Evolutionary conservation across 345 rosid genomes (phyloP).

Genomic region (Aquilaria malaccensis): DNA sequence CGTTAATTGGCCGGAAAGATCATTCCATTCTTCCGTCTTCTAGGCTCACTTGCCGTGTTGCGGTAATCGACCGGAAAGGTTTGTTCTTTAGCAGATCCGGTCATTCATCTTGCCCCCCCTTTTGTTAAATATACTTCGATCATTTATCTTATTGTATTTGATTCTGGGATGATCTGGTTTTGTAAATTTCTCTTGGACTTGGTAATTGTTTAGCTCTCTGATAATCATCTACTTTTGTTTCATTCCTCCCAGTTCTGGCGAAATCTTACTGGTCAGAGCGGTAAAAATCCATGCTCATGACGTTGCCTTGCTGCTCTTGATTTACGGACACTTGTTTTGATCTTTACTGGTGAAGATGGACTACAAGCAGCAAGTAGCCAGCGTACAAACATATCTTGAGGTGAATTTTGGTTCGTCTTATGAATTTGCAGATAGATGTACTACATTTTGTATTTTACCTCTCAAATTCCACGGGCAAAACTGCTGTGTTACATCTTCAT

Average conservation of each 20-base stretch:
- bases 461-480: too few relatives aligned
- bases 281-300: neutral
- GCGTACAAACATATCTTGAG: slow-evolving; percentile 27
- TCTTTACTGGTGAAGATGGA: slow-evolving; percentile 31
- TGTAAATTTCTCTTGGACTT: neutral
- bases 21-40: neutral
- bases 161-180: neutral
- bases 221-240: neutral
- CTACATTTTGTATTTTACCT: neutral
- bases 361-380: slow-evolving; percentile 27
- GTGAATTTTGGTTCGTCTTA: slow-evolving; percentile 15
- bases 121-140: neutral
- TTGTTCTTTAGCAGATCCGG: slow-evolving; percentile 8
- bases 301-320: neutral
- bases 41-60: neutral
- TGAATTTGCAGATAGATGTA: neutral
- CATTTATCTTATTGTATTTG: neutral
- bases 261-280: slow-evolving; percentile 1
- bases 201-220: neutral
- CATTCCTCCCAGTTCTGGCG: neutral
- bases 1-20: slow-evolving; percentile 4
- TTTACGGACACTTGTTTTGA: slow-evolving; percentile 15
- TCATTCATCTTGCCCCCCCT: neutral
- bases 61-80: slow-evolving; percentile 3
- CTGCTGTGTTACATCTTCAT: neutral